Percentiles rank a stretch among this genome's conserved stretches.
Evolutionary conservation across 148 eudicot species (phyloP).

Genomic region (Polygonum maritimum): DNA sequence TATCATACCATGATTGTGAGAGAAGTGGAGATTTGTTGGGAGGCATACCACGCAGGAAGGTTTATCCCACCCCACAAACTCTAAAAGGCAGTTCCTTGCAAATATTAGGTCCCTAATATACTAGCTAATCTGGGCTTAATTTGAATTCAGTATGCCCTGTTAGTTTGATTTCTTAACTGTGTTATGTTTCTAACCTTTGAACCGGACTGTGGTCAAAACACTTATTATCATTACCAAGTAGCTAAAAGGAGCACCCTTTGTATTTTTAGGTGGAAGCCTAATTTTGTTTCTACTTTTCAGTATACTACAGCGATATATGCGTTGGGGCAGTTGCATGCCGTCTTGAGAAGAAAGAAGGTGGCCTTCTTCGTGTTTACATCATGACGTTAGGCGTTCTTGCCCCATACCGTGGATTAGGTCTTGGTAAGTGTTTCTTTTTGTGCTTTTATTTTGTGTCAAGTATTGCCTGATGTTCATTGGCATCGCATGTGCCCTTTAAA

Average conservation of each 20-base stretch:
- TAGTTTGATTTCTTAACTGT: neutral
- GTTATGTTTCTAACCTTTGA: neutral
- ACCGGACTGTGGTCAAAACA: neutral
- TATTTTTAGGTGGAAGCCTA: neutral
- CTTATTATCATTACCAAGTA: neutral
- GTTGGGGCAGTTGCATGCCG: constrained; percentile 96
- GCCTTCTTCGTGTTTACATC: constrained; percentile 70
- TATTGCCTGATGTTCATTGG: neutral
- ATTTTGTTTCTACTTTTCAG: constrained; percentile 27
- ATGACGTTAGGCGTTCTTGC: constrained; percentile 98
- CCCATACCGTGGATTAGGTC: constrained; percentile 89
- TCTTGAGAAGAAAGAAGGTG: constrained; percentile 78
- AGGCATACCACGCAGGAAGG: neutral
- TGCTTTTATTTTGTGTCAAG: neutral
- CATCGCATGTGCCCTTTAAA: too few species aligned
- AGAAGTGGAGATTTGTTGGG: too few species aligned
- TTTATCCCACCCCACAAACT: neutral
- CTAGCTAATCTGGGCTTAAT: neutral
- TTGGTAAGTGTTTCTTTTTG: constrained; percentile 46
- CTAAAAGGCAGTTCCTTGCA: neutral
- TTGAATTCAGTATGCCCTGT: neutral
- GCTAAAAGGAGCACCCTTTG: neutral
- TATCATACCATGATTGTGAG: too few species aligned
- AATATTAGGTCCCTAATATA: neutral
- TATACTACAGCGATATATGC: constrained; percentile 90